phyloP scores from a whole-genome alignment of 176 grass and related monocot genomes.

The Rhipidocladum racemiflorum region DNA sequence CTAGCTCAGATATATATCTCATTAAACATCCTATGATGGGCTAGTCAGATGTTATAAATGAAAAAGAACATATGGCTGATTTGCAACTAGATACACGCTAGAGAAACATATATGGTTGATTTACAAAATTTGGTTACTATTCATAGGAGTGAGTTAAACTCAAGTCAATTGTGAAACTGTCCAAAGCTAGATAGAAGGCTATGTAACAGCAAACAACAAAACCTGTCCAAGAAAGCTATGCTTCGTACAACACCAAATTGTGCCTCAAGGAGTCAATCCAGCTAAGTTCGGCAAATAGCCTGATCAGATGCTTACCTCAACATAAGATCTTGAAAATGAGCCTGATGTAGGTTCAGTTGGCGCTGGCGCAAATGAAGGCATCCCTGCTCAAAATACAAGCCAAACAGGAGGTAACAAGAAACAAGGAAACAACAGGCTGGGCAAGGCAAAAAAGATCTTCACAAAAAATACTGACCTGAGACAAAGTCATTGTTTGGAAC shows the following conservation, averaged over 20 bases:
- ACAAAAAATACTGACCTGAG: conserved; percentile 27
- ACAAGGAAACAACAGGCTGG: not conserved
- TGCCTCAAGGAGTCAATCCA: not conserved
- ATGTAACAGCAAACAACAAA: not conserved
- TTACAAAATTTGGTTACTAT: not conserved
- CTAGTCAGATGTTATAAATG: not conserved
- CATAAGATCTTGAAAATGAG: conserved; percentile 50
- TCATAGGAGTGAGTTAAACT: not conserved
- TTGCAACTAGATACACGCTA: not conserved
- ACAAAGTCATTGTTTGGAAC: conserved; percentile 42
- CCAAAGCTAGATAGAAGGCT: not conserved
- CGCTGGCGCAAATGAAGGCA: conserved; percentile 48
- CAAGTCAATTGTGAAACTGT: not conserved
- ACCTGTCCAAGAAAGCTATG: not conserved
- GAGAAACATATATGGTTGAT: not conserved
- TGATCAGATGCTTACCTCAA: conserved; percentile 41
- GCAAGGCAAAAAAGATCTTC: not conserved
- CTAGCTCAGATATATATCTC: conserved; percentile 16
- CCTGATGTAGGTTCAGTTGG: conserved; percentile 35
- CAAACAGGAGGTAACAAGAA: not conserved
- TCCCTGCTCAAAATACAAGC: conserved; percentile 40
- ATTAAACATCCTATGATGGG: not conserved
- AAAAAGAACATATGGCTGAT: not conserved
- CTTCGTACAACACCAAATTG: not conserved
- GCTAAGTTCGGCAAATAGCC: conserved; percentile 10